Base-by-base conservation (phyloP, 2,329 filamentous ascomycete species). In the Aspergillus udagawae region DNA sequence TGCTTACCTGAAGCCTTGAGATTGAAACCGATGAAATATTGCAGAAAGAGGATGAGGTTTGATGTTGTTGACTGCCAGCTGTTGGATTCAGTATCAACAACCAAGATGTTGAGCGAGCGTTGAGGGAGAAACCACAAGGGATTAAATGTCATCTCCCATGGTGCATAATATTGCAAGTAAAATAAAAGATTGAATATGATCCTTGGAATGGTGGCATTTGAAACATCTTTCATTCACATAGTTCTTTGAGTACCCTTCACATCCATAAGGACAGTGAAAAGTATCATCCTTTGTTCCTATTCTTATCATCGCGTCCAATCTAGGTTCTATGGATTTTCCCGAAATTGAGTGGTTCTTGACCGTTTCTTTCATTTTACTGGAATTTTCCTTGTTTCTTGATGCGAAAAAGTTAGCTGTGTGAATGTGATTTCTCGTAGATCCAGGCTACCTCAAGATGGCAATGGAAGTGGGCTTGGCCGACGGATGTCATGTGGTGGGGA, bases 401-500 rank as follows among this genome's bases (percentile, higher is more conserved):
- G 8, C 42, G 9, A 23, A 20, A 45, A 3, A 44, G 20, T n/a
- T 4, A 2, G 20, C 14, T 45, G 44, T 7, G 20, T 47, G 8
- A 47, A 47, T 27, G 44, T 12, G 12, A 27, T 7, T 47, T 6
- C 21, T 14, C 12, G 41, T 21, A 44, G 3, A 44, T 4, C 12
- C 21, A 21, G 23, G 44, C 12, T 6, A 6, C 3, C 3, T 14
- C 10, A 27, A 14, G 21, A 47, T 47, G 10, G 10, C 44, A 23
- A 47, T 47, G 20, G 21, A 17, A 27, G 44, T 47, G 41, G 54
- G 48, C 60, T 58, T 55, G 61, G 60, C 61, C 51, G 52, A 51
- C 55, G 57, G 54, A 54, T 60, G 61, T 62, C 61, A 63, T 63
- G 61, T 63, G 61, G 59, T 55, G 60, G 60, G 60, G 61, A 60